phyloP scores from a whole-genome alignment of 2,329 filamentous ascomycete genomes.

The Chrysoporthe deuterocubensis region DNA sequence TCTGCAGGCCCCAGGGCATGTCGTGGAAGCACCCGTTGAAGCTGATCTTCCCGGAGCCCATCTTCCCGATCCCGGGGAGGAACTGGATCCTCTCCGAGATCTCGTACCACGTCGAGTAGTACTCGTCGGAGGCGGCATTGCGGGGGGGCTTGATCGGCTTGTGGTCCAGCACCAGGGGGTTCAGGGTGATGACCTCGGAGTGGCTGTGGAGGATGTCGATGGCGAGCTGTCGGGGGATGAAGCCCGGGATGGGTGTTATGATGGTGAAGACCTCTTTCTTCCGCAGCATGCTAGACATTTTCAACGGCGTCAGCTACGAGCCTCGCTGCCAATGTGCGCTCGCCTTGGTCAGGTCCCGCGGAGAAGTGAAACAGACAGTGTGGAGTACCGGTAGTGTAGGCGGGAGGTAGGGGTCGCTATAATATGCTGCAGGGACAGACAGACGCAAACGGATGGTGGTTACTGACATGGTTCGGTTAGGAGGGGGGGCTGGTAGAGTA shows the following conservation, averaged over 20 bases:
- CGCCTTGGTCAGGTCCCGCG: background rate
- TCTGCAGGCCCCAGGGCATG: slow-evolving; percentile 73
- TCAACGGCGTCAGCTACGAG: slow-evolving; percentile 17
- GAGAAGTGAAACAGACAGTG: background rate
- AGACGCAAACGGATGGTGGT: background rate
- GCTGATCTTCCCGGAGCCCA: slow-evolving; percentile 67
- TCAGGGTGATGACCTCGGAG: slow-evolving; percentile 71
- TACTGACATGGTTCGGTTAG: background rate
- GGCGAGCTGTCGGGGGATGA: slow-evolving; percentile 72
- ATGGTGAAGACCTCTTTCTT: slow-evolving; percentile 71
- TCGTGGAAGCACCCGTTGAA: slow-evolving; percentile 76
- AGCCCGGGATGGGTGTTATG: slow-evolving; percentile 70
- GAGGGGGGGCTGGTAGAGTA: no score
- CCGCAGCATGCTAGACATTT: slow-evolving; percentile 49
- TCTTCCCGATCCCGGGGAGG: slow-evolving; percentile 66
- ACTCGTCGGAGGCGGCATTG: slow-evolving; percentile 70
- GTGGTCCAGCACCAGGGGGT: slow-evolving; percentile 68
- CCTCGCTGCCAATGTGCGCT: background rate
- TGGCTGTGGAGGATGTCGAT: slow-evolving; percentile 75
- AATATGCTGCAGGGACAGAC: background rate
- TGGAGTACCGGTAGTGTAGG: background rate
- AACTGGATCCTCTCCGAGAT: slow-evolving; percentile 72
- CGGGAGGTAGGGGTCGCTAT: background rate
- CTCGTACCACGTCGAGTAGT: slow-evolving; percentile 75
- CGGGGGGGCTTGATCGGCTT: slow-evolving; percentile 68